phyloP scores from a whole-genome alignment of 495 filamentous ascomycete genomes.

The Schizothecium vesticola region DNA sequence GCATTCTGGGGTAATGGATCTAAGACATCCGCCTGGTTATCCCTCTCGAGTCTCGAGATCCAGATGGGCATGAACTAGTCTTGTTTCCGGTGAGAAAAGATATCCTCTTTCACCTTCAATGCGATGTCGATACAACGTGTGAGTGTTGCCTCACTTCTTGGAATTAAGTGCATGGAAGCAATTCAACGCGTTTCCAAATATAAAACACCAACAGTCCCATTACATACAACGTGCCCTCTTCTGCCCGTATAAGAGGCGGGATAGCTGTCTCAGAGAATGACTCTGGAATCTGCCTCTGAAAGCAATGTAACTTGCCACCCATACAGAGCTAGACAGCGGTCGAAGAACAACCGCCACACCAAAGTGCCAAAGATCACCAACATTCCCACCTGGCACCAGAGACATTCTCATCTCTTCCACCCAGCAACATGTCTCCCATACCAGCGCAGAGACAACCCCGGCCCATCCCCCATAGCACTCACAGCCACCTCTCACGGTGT shows the following conservation, averaged over 20 bases:
- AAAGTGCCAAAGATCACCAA: not conserved
- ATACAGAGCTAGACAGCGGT: not conserved
- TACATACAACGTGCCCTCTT: not conserved
- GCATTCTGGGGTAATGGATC: not conserved
- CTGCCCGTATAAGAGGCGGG: not conserved
- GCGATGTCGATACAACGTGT: not conserved
- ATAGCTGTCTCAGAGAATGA: not conserved
- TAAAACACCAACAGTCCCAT: not conserved
- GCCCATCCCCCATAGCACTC: not conserved
- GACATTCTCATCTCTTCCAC: not conserved
- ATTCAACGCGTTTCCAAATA: not conserved
- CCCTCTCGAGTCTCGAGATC: not conserved
- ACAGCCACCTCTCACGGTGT: not conserved
- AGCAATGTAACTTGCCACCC: not conserved
- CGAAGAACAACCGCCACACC: not conserved
- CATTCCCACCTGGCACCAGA: not conserved
- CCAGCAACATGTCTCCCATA: not conserved
- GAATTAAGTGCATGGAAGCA: not conserved
- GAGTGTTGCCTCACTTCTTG: not conserved
- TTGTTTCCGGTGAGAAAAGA: not conserved
- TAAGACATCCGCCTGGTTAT: not conserved
- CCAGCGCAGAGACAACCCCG: not conserved
- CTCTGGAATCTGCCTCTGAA: not conserved
- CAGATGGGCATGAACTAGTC: not conserved
- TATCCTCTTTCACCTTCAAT: not conserved